Conservation (phyloP, 192 early-diverging fungal species). For the Podila epigama region DNA sequence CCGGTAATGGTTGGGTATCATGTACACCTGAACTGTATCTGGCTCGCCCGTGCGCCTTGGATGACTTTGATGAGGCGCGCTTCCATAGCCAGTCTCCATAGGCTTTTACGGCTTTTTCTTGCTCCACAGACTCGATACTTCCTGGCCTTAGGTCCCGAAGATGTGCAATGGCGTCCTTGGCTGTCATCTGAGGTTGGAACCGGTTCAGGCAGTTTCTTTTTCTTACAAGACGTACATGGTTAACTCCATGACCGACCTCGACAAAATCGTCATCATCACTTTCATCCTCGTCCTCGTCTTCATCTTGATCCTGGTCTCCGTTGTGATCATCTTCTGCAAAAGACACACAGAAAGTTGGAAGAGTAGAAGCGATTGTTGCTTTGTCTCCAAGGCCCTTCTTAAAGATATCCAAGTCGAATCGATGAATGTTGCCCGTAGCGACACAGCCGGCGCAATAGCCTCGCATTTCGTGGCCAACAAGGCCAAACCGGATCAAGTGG, state of each 20-base stretch:
- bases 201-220: constrained; percentile 33
- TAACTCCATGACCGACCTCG: neutral
- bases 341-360: constrained; percentile 17
- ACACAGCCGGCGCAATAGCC: constrained; percentile 35
- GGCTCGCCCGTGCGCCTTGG: neutral
- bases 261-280: constrained; percentile 5
- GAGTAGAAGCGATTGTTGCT: constrained; percentile 6
- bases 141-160: constrained; percentile 32
- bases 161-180: constrained; percentile 36
- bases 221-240: constrained; percentile 4
- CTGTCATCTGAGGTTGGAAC: constrained; percentile 27
- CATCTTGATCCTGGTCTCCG: neutral
- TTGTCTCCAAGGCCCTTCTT: constrained; percentile 21
- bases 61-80: constrained; percentile 11
- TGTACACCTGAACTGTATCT: neutral
- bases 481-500: constrained; percentile 38
- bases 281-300: neutral
- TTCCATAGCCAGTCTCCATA: constrained; percentile 46
- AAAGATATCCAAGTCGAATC: constrained; percentile 33
- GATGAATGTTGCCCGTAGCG: constrained; percentile 18
- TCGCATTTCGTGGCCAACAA: constrained; percentile 22
- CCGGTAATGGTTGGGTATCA: neutral
- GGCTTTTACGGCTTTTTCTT: constrained; percentile 37
- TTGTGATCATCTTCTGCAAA: too few species aligned
- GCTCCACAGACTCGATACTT: constrained; percentile 39